These are phyloP conservation scores for Botryotinia convoluta DNA, from an alignment of 2,329 filamentous ascomycete genomes.

Conservation along the genomic window DNA sequence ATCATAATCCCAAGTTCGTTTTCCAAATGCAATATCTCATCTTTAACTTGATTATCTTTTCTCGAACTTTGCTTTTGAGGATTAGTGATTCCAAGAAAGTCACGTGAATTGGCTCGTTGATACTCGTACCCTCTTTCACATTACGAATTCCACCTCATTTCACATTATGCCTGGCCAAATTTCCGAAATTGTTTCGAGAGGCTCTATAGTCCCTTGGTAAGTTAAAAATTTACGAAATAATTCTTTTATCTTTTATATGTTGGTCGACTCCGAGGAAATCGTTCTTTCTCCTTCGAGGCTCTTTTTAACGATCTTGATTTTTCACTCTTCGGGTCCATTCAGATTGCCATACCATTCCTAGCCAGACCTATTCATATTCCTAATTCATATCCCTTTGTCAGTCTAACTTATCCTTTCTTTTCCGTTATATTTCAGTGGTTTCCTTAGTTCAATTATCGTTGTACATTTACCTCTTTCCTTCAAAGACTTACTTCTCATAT, in stretches of 20 bases:
- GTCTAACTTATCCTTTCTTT: background rate
- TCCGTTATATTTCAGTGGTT: no score
- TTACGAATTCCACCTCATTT: background rate
- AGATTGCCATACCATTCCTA: accelerated
- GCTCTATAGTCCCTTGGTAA: background rate
- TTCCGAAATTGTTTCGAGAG: background rate
- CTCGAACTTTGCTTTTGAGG: background rate
- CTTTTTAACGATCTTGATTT: accelerated
- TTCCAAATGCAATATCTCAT: no score
- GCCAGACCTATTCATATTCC: accelerated
- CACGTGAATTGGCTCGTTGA: background rate
- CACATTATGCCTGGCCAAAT: background rate
- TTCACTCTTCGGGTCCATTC: background rate
- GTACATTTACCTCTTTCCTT: background rate
- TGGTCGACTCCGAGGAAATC: background rate
- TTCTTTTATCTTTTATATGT: background rate
- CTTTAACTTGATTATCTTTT: background rate
- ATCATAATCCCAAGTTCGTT: background rate
- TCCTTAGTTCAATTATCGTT: background rate
- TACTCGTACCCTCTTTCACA: background rate
- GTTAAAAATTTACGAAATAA: background rate
- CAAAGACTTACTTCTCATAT: background rate
- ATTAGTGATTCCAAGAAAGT: background rate
- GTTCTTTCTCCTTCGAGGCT: background rate
- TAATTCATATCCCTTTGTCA: background rate